These are phyloP conservation scores for Suhomyces terraborum DNA, from an alignment of 1,139 yeast species.

Conservation along the genomic window DNA sequence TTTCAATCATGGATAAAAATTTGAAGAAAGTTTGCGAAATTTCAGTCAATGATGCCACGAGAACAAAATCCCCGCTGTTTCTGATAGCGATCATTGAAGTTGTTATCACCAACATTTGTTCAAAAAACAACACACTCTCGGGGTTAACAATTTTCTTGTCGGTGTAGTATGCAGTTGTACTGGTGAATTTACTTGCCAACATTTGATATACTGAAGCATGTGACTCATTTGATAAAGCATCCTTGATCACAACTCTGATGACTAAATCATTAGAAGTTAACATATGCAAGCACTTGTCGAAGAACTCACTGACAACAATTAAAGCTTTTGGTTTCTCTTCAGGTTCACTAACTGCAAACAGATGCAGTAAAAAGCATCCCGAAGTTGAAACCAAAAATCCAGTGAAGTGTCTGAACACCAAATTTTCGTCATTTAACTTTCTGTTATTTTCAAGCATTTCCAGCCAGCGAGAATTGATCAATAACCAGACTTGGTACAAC, in stretches of 20 bases:
- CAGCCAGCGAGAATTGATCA: constrained; percentile 60
- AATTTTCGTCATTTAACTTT: constrained; percentile 33
- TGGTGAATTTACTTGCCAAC: constrained; percentile 36
- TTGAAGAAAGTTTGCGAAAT: constrained; percentile 33
- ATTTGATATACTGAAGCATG: constrained; percentile 46
- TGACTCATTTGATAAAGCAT: constrained; percentile 48
- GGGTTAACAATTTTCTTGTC: constrained; percentile 31
- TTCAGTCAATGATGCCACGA: constrained; percentile 38
- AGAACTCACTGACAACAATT: constrained; percentile 42
- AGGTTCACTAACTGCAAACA: constrained; percentile 28
- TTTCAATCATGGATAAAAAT: constrained; percentile 38
- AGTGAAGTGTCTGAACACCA: constrained; percentile 59
- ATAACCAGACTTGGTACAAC: constrained; percentile 60
- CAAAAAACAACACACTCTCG: constrained; percentile 40
- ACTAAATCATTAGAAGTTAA: constrained; percentile 53
- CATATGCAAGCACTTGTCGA: constrained; percentile 52
- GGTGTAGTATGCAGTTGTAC: constrained; percentile 27
- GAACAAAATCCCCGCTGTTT: constrained; percentile 42
- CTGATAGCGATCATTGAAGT: constrained; percentile 39
- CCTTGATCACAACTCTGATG: constrained; percentile 48
- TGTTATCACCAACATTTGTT: constrained; percentile 41
- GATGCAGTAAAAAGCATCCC: constrained; percentile 51
- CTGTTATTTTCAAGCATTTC: constrained; percentile 30
- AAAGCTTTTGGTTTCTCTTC: constrained; percentile 31
- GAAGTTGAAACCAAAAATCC: constrained; percentile 63